Base-by-base conservation (phyloP, 2,329 filamentous ascomycete species). In the Albifimbria verrucaria region DNA sequence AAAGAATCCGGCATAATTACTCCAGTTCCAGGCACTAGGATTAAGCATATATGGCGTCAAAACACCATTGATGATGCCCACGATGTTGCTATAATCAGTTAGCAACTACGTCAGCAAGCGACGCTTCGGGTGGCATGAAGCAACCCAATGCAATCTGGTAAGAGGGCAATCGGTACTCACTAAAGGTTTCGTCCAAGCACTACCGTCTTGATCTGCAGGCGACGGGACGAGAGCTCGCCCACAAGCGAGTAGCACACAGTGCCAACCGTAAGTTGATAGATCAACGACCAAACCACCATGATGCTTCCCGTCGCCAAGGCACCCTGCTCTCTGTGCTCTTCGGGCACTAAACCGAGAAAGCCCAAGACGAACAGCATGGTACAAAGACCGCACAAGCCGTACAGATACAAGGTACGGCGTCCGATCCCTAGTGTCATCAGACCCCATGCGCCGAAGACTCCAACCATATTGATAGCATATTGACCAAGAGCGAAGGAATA, bases 31-130 rank as follows among this genome's bases (percentile, higher is more conserved):
- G 1, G 85, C 88, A 1, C 77, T 80, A 0, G 92, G 90, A 72
- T 96, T 96, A 42, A 96, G 80, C 92, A 96, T 96, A 72, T 95
- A 96, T 0, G 92, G 92, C 0, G 90, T 95, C 41, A 96, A 72
- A 4, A 96, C 87, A 49, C 85, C 87, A 65, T 86, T 90, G 62
- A 96, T 73, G 59, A 97, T 96, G 57, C 83, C 87, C 43, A 92
- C 88, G 49, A 96, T 75, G 64, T 94, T 92, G 77, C 81, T 83
- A 48, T 48, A 52, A 59, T 46, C 58, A 58, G 39, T 47, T 12
- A 26, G 17, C 23, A 28, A 18, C 7, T 4, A n/a, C 11, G 11
- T 49, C 53, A 15, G 18, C 41, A 22, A 9, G 6, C 12, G 36
- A 42, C 36, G n/a, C 12, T 42, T 42, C 12, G 12, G 17, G 7